Evolutionary conservation across 257 asterid genomes (phyloP).

Genomic region (Nemophila menziesii): DNA sequence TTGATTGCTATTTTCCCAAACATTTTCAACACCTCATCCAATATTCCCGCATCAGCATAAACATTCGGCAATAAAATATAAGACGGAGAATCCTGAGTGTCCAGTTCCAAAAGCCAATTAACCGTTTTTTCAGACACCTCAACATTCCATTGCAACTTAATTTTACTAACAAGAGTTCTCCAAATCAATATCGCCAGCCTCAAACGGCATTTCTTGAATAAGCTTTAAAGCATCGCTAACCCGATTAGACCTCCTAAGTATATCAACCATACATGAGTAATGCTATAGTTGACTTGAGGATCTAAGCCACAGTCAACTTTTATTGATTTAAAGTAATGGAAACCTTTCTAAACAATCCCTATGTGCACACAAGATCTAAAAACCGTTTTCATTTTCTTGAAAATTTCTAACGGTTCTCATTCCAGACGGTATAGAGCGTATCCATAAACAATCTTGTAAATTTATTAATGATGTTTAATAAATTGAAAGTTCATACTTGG

Average conservation of each 20-base stretch:
- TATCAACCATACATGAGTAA: constrained; percentile 82
- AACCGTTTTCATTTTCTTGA: constrained; percentile 63
- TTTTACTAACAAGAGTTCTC: constrained; percentile 76
- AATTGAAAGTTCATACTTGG: no score
- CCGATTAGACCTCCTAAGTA: constrained; percentile 54
- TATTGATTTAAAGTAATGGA: constrained; percentile 54
- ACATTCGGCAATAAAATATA: constrained; percentile 61
- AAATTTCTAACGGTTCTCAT: constrained; percentile 43
- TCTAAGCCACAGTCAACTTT: constrained; percentile 33
- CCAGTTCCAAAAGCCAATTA: constrained; percentile 40
- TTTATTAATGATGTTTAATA: no score
- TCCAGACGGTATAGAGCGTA: constrained; percentile 75
- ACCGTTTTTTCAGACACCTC: constrained; percentile 85
- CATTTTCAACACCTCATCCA: constrained; percentile 60
- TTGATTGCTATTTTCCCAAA: no score
- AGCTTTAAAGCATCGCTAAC: constrained; percentile 58
- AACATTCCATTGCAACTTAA: constrained; percentile 63
- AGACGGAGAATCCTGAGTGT: constrained; percentile 71
- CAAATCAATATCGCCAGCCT: constrained; percentile 74
- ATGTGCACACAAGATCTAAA: constrained; percentile 86
- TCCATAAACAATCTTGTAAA: no score
- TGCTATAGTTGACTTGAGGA: constrained; percentile 74
- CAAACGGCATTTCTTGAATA: constrained; percentile 69
- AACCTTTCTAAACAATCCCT: constrained; percentile 56
- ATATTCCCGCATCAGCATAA: constrained; percentile 80